Base-by-base conservation (phyloP, 257 asterid species). In the Ajuga chamaepitys region DNA sequence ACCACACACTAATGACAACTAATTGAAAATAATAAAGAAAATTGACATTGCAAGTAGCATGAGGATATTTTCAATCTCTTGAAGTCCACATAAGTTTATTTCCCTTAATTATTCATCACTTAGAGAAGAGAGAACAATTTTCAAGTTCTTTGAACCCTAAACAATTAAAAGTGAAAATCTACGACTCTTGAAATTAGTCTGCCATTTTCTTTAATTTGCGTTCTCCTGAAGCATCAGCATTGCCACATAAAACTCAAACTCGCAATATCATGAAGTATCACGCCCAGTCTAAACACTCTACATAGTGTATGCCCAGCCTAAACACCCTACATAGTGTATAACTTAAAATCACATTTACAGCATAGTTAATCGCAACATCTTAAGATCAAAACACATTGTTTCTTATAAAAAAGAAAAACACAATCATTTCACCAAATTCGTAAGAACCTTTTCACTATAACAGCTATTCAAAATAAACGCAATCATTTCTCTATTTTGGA, bases 401-500 rank as follows among this genome's bases (percentile, higher is more conserved):
- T n/a, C n/a, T n/a, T n/a, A n/a, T n/a, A n/a, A n/a, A n/a, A n/a
- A n/a, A n/a, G 34, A 5, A 2, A 2, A 28, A 30, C 37, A 13
- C 32, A 45, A 51, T 17, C 22, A 14, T 53, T 32, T 37, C 1
- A 21, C 71, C 71, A 66, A 71, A 8, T 52, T 55, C 6, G 2
- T 10, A 13, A 10, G 37, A 52, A 53, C 37, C 9, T 32, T n/a
- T 18, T 64, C 53, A n/a, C 46, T 46, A 53, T 44, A 44, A 50
- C 26, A 72, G 53, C 58, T 26, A 62, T 64, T 26, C 71, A 48
- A 62, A 44, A 52, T 60, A 24, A 35, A 59, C 56, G n/a, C 47
- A 47, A 40, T n/a, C 0, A 42, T 7, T 58, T n/a, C 72, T 64
- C 55, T 21, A 48, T 16, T 48, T 44, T 60, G 38, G 30, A 21